A percentile compares a stretch with the other conserved stretches of the same genome.
phyloP scores from a whole-genome alignment of 2,329 filamentous ascomycete species.

The Diaporthe humulicola region DNA sequence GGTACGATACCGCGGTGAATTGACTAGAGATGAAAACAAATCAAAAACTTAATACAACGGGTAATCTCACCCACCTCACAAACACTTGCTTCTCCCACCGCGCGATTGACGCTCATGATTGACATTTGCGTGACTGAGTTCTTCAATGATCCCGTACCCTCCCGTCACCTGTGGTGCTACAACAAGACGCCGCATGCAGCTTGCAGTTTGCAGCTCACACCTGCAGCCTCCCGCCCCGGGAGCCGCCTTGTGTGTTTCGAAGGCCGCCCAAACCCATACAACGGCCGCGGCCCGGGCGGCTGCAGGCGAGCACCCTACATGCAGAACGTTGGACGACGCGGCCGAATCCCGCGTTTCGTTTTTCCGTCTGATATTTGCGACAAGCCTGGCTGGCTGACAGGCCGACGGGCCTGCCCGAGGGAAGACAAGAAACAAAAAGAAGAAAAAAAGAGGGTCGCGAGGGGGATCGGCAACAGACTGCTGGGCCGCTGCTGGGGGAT shows the following conservation, averaged over 20 bases:
- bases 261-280: not conserved
- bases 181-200: no score
- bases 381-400: not conserved
- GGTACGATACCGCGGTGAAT: slow-evolving; percentile 15
- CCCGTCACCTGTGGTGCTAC: not conserved
- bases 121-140: not conserved
- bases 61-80: not conserved
- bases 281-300: not conserved
- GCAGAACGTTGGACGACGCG: not conserved
- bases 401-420: not conserved
- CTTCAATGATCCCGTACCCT: not conserved
- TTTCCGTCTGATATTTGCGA: not conserved
- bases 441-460: slow-evolving; percentile 6
- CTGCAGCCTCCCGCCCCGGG: slow-evolving; percentile 22
- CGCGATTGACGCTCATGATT: not conserved
- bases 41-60: slow-evolving; percentile 15
- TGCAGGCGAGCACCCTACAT: slow-evolving; percentile 1
- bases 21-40: slow-evolving; percentile 1
- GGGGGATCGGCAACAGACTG: not conserved
- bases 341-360: not conserved
- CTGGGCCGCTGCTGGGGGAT: not conserved
- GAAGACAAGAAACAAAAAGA: not conserved
- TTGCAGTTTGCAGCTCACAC: not conserved
- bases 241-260: not conserved
- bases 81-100: not conserved